Base-by-base conservation (phyloP, 2,329 filamentous ascomycete species). In the Cadophora malorum region DNA sequence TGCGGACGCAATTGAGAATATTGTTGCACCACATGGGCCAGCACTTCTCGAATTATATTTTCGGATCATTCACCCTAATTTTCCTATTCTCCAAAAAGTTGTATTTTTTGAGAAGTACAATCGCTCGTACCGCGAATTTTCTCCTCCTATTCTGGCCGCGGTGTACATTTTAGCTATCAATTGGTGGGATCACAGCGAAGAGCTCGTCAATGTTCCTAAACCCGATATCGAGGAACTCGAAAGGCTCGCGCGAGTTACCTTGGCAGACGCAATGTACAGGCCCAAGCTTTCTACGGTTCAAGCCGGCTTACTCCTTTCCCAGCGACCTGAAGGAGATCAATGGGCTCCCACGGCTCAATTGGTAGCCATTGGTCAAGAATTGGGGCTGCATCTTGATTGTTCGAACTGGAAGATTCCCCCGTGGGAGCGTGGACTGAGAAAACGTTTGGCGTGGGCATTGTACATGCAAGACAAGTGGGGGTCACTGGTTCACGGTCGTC, bases 401-500 rank as follows among this genome's bases (percentile, higher is more conserved):
- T 88, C 90, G 5, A 84, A 84, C 63, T 97, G 94, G 94, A 92
- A 92, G 70, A 95, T 97, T 64, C 92, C 94, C 33, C 85, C 85
- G 0, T 97, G 94, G 93, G 94, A 97, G 79, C 91, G 91, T 73
- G 91, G 93, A 0, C 79, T 97, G 67, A 86, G 94, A 69, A 96
- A 95, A 78, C 88, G 94, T 60, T 86, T 97, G 52, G 93, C 93
- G 0, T 97, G 94, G 94, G 94, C 92, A 1, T 80, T 97, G 62
- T 97, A 96, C 78, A 95, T 96, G 90, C 93, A 97, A 80, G 94
- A 97, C 79, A 96, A 92, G 79, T 97, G 94, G 94, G 92, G 91
- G 19, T 90, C 93, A 1, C 83, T 97, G 23, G 90, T 96, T 28
- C 92, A 96, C 75, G 93, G 93, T 58, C 89, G 93, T 12, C 94